Percentiles rank a stretch among this genome's conserved stretches.
Conservation (phyloP, 2,329 filamentous ascomycete genomes). For the Paecilomyces niveus region DNA sequence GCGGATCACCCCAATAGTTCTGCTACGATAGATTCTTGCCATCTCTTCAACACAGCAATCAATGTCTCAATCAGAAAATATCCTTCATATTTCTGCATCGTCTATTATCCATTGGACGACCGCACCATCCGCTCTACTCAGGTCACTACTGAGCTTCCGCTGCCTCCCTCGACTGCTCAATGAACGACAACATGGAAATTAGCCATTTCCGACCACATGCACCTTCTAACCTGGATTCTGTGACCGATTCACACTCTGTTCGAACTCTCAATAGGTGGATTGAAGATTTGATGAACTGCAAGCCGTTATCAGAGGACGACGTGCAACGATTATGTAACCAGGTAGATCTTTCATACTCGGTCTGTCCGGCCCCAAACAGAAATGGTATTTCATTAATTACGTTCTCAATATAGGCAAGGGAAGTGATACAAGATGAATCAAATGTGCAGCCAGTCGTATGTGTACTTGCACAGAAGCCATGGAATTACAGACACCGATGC, state of each 20-base stretch:
- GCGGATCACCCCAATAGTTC: not conserved
- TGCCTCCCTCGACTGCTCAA: not conserved
- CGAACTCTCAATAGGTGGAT: conserved; percentile 84
- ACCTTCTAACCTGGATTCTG: not conserved
- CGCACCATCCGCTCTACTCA: not conserved
- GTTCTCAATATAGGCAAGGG: conserved; percentile 58
- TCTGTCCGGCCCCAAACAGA: not conserved
- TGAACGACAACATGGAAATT: not conserved
- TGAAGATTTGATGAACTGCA: conserved; percentile 88
- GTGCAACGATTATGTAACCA: conserved; percentile 92
- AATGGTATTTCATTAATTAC: conserved; percentile 2
- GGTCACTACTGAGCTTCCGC: not conserved
- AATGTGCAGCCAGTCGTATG: conserved; percentile 92
- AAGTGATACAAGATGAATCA: conserved; percentile 87
- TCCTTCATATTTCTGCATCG: not conserved
- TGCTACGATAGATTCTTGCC: not conserved
- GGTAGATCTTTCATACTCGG: conserved; percentile 43
- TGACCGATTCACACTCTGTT: not conserved
- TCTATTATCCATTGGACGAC: not conserved
- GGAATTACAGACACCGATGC: conserved; percentile 1
- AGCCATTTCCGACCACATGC: too few relatives aligned
- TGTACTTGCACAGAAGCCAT: conserved; percentile 8
- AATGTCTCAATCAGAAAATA: not conserved
- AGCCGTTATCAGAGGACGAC: conserved; percentile 81
- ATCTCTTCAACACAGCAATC: not conserved